phyloP scores from a whole-genome alignment of 2,329 filamentous ascomycete species.

The Knufia petricola region DNA sequence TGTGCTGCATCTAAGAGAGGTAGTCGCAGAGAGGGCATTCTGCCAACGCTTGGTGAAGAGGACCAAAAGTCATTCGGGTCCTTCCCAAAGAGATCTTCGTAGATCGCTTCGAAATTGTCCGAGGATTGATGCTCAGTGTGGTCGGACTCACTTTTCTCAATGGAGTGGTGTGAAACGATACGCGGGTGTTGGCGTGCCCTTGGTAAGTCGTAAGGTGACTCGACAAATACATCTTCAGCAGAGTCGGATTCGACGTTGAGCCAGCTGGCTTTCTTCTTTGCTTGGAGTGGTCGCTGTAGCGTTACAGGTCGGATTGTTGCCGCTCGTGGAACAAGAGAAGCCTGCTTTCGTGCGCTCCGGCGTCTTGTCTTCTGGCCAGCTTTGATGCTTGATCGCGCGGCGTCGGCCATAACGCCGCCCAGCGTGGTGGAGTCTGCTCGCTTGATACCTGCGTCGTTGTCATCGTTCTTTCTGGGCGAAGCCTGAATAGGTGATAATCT shows the following conservation, averaged over 20 bases:
- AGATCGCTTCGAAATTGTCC: neutral
- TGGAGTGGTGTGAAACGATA: neutral
- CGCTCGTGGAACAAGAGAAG: neutral
- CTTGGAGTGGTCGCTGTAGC: neutral
- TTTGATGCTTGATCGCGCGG: neutral
- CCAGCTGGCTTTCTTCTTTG: neutral
- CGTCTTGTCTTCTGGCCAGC: neutral
- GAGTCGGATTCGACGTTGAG: conserved; percentile 2
- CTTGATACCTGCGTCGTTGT: conserved; percentile 12
- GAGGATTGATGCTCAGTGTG: neutral
- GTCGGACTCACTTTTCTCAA: neutral
- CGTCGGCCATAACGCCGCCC: conserved; percentile 7
- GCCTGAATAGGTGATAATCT: conserved; percentile 16
- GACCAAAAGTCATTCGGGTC: conserved; percentile 5
- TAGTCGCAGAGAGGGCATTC: neutral
- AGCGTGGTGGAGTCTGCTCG: conserved; percentile 22
- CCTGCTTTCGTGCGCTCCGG: too few species aligned
- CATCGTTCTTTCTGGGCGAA: conserved; percentile 11
- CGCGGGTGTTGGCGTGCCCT: neutral
- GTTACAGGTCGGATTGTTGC: neutral
- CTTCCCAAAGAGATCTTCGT: conserved; percentile 3
- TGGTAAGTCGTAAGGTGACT: neutral
- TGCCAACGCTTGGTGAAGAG: neutral
- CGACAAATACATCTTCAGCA: neutral
- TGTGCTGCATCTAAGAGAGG: neutral